Evolutionary conservation across 345 rosid genomes (phyloP).

Genomic region (Pistacia vera): DNA sequence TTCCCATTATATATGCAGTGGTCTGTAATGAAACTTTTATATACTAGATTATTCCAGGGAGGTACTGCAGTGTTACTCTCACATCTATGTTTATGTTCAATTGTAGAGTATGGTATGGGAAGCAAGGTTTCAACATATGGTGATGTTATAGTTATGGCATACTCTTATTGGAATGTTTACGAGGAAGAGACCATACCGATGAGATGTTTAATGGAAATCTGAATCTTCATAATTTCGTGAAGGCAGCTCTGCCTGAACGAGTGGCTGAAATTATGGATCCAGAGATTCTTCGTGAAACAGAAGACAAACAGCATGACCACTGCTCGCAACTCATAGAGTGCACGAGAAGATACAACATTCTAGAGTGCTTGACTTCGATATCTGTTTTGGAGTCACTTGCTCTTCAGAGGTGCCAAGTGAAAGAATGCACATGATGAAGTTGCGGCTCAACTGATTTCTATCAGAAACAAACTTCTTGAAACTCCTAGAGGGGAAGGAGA

Average conservation of each 20-base stretch:
- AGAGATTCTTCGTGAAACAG: conserved; percentile 9
- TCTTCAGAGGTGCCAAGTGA: conserved; percentile 21
- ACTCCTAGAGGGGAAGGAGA: not conserved
- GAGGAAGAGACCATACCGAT: conserved; percentile 27
- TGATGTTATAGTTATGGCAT: conserved; percentile 42
- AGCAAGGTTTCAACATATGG: conserved; percentile 20
- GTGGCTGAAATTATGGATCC: conserved; percentile 24
- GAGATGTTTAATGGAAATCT: conserved; percentile 25
- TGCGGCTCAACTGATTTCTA: not conserved
- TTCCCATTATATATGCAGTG: no score
- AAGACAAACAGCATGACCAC: not conserved
- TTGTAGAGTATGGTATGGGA: conserved; percentile 41
- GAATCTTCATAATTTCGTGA: conserved; percentile 22
- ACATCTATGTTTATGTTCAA: no score
- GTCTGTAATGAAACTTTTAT: no score
- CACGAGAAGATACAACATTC: not conserved
- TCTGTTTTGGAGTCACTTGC: conserved; percentile 26
- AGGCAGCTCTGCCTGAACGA: conserved; percentile 20
- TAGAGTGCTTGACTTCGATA: conserved; percentile 11
- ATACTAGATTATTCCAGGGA: no score
- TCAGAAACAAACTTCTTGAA: not conserved
- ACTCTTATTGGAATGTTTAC: conserved; percentile 34
- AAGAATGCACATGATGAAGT: conserved; percentile 9
- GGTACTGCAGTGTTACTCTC: no score
- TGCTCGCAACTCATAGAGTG: no score